Conservation (phyloP, 805 yeast genomes). For the Candida railenensis region DNA sequence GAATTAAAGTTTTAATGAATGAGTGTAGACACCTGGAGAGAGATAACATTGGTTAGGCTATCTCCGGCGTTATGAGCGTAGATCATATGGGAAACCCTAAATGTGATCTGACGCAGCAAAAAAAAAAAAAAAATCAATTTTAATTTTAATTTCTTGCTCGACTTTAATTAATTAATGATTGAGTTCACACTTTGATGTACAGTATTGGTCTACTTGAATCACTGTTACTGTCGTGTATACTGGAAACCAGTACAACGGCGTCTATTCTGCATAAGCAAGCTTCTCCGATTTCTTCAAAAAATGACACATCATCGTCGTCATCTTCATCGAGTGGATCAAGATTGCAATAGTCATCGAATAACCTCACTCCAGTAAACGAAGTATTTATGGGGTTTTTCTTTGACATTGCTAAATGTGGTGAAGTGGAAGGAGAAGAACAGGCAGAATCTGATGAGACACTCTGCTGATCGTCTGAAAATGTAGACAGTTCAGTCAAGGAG, state of each 20-base stretch:
- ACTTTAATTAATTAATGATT: too few relatives aligned
- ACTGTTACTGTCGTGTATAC: not conserved
- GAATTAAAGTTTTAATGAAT: not conserved
- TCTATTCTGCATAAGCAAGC: constrained; percentile 3
- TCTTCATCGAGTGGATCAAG: not conserved
- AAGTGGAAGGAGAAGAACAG: not conserved
- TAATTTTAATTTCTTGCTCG: not conserved
- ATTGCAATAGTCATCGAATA: not conserved
- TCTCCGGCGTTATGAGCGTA: not conserved
- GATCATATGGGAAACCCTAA: not conserved
- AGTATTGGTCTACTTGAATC: not conserved
- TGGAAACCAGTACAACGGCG: not conserved
- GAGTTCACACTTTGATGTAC: constrained; percentile 1
- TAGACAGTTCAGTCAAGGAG: constrained; percentile 1
- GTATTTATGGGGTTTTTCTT: not conserved
- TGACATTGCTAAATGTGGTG: not conserved
- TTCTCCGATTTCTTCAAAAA: constrained; percentile 4
- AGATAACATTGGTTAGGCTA: not conserved
- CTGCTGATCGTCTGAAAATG: constrained; percentile 1
- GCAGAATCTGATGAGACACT: not conserved
- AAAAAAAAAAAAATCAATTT: not conserved
- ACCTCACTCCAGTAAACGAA: not conserved
- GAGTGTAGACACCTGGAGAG: not conserved
- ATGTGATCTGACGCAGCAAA: not conserved
- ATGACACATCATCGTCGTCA: not conserved